Conservation (phyloP, 495 filamentous ascomycete species). For the Aspergillus indologenus region DNA sequence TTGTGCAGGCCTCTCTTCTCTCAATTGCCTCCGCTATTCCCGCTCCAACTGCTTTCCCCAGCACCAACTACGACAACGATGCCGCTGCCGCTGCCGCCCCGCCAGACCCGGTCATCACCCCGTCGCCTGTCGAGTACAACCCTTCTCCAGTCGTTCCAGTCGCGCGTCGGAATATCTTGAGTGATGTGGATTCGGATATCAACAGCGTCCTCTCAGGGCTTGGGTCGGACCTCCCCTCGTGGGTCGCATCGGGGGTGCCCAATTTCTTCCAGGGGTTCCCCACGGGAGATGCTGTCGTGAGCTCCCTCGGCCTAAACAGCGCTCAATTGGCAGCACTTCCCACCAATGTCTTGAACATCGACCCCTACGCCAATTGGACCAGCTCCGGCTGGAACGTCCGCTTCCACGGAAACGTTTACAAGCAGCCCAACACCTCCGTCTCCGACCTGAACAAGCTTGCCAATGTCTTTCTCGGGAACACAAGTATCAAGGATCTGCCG, state of each 20-base stretch:
- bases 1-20: neutral
- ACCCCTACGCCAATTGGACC: neutral
- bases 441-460: constrained; percentile 2
- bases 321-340: neutral
- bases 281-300: neutral
- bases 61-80: neutral
- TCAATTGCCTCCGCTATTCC: neutral
- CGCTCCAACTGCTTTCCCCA: neutral
- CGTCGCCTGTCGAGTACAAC: neutral
- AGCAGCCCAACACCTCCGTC: constrained; percentile 2
- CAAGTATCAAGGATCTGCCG: neutral
- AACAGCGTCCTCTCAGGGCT: neutral
- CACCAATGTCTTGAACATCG: constrained; percentile 1
- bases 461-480: neutral
- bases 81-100: neutral
- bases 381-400: constrained; percentile 1
- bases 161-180: neutral
- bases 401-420: constrained; percentile 4
- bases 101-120: neutral
- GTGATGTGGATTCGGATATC: constrained; percentile 2
- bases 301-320: neutral
- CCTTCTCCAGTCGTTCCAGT: neutral
- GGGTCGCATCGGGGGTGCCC: constrained; percentile 2
- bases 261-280: constrained; percentile 1
- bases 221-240: neutral